phyloP scores from a whole-genome alignment of 257 asterid species.

The Capsicum baccatum region DNA sequence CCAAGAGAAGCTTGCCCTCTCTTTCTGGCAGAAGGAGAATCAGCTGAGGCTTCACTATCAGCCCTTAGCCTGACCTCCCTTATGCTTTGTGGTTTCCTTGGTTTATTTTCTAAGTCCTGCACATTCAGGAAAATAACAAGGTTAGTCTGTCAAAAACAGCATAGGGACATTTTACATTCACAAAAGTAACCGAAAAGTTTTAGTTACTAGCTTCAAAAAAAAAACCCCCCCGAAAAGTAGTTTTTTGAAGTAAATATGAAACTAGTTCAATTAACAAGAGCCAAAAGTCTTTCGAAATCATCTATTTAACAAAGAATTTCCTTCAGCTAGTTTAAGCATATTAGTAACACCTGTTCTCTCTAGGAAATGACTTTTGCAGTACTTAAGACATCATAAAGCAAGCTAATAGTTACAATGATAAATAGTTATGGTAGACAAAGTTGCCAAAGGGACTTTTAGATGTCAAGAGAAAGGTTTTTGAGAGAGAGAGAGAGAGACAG shows the following conservation, averaged over 20 bases:
- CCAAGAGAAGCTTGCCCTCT: conserved; percentile 49
- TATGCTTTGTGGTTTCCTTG: conserved; percentile 44
- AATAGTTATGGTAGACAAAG: background rate
- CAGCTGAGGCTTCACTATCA: conserved; percentile 65
- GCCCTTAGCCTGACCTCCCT: conserved; percentile 49
- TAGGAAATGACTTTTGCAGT: background rate
- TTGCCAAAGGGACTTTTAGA: background rate
- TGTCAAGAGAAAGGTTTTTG: background rate
- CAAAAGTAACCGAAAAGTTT: background rate
- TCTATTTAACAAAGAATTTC: conserved; percentile 3
- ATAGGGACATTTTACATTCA: background rate
- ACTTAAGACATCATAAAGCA: background rate
- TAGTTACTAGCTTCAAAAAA: no score
- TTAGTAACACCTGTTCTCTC: background rate
- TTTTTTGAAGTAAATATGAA: background rate
- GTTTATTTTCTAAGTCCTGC: conserved; percentile 58
- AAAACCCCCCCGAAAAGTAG: background rate
- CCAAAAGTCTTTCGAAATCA: background rate
- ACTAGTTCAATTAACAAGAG: background rate
- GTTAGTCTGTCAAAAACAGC: background rate
- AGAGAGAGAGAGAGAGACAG: background rate
- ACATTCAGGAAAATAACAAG: conserved; percentile 30
- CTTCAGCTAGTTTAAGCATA: conserved; percentile 16
- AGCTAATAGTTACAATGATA: conserved; percentile 12
- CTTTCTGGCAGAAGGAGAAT: conserved; percentile 57